Evolutionary conservation across 192 early-diverging fungal species (phyloP), one percentile per base, ranked within the genome.

Genomic region (Podila horticola): DNA sequence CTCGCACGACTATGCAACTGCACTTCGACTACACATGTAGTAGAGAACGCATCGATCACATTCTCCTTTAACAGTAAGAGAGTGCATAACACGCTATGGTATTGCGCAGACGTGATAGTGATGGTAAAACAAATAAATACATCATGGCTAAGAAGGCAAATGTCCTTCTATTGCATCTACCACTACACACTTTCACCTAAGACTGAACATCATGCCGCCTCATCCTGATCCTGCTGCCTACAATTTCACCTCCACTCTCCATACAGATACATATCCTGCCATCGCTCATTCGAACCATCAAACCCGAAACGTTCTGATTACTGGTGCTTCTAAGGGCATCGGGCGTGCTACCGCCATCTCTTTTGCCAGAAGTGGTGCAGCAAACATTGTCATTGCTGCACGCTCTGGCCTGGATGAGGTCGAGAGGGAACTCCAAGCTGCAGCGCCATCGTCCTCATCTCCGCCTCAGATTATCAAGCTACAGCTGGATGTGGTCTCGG

Each of bases 321-420:
- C 87, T 11, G 87, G 87, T 51, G 87, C 86, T 19, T 83, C 83
- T 26, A 69, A 81, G 28, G 85, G 85, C 29, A 86, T 88, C 30
- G 87, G 87, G 13, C 74, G 79, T 13, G 85, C 85, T 10, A 86
- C 83, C 57, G 86, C 86, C 15, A 63, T 88, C 4, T 64, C 76
- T 29, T 86, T 82, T 28, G 86, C 86, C 1, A 74, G 70, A 31
- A 62, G 81, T 38, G 83, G 85, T 7, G 86, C 86, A 5, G 57
- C 57, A 28, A 58, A 58, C 24, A 58, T 58, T 24, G 24, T 62
- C 4, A 83, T 87, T 34, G 83, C 74, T 0, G 79, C 57, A 58
- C 57, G 57, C 57, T 58, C 57, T 26, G 17, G n/a, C 24, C 57
- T 58, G 57, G 57, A 58, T 58, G 57, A 58, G 8, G 57, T 58